Base-by-base conservation (phyloP, 805 yeast genomes). In the Maudiozyma saulgeensis region DNA sequence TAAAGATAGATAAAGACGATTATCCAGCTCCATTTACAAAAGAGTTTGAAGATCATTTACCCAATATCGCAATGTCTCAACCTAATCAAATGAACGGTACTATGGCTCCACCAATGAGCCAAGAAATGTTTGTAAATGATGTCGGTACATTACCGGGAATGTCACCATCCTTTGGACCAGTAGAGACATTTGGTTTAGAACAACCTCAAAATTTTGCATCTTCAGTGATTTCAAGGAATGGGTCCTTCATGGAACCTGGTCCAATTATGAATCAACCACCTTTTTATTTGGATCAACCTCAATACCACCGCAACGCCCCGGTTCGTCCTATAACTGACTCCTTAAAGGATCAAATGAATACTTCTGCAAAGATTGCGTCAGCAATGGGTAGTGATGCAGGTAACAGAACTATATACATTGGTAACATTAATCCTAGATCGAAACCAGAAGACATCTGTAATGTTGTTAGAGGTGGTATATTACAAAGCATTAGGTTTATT, bases 401-500 rank as follows among this genome's bases (percentile, higher is more conserved):
- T 1, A 85, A 84, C 60, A 71, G 95, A 61, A 80, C 90, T 1
- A 77, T 85, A 16, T 84, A 79, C 59, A 68, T 85, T 42, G 86
- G 87, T 5, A 81, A 81, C 54, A 68, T 85, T 45, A 83, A 81
- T 52, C 77, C 81, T 8, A 72, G 75, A 45, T 79, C 88, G 0
- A 76, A 81, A 6, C 75, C 78, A 1, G 91, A 84, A 61, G 90
- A 85, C 57, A 75, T 85, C 43, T 85, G 90, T 56, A 85, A 85
- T 60, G 79, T 78, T 43, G 81, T 84, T 28, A 73, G 90, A 56
- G 91, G 91, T 41, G 95, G 95, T n/a, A 67, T 80, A 18, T 70
- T 85, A 41, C 89, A 85, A 59, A 64, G 68, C 9, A 73, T 85
- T 44, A 80, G 75, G 51, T 66, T 68, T 49, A 68, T 77, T 47